Evolutionary conservation across 257 asterid genomes (phyloP).

Genomic region (Penstemon newberryi): DNA sequence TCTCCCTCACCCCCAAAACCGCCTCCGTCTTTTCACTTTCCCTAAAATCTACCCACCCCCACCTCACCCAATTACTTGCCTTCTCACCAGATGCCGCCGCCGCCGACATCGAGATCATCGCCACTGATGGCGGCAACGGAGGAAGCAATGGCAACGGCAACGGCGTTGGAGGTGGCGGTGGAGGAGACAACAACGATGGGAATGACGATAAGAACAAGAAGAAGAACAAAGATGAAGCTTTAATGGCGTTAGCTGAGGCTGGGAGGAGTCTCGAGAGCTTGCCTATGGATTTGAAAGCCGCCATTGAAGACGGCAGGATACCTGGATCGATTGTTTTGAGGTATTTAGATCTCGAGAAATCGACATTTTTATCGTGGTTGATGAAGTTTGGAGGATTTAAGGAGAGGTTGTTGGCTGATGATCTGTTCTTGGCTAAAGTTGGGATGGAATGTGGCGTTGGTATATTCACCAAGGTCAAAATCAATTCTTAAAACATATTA

Average conservation of each 20-base stretch:
- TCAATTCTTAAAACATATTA: too few species aligned
- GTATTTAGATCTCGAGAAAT: conserved; percentile 72
- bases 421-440: conserved; percentile 84
- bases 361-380: conserved; percentile 66
- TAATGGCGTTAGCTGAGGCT: conserved; percentile 61
- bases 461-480: conserved; percentile 76
- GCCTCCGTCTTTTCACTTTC: neutral
- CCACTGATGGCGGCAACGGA: conserved; percentile 25
- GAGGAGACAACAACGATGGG: neutral
- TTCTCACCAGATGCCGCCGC: conserved; percentile 31
- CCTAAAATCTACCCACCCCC: conserved; percentile 20
- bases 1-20: conserved; percentile 27
- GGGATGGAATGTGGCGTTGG: conserved; percentile 96
- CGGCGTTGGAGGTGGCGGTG: conserved; percentile 49
- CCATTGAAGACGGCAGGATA: conserved; percentile 66
- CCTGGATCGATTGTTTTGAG: conserved; percentile 67
- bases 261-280: conserved; percentile 78
- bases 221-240: conserved; percentile 53
- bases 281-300: conserved; percentile 83
- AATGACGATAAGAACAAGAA: conserved; percentile 42
- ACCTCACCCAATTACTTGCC: conserved; percentile 24
- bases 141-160: conserved; percentile 25
- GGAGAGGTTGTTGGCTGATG: conserved; percentile 96
- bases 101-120: conserved; percentile 25
- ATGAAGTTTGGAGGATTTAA: conserved; percentile 79